Base-by-base conservation (phyloP, 371 early-diverging fungal species). In the Lichtheimia ramosa region DNA sequence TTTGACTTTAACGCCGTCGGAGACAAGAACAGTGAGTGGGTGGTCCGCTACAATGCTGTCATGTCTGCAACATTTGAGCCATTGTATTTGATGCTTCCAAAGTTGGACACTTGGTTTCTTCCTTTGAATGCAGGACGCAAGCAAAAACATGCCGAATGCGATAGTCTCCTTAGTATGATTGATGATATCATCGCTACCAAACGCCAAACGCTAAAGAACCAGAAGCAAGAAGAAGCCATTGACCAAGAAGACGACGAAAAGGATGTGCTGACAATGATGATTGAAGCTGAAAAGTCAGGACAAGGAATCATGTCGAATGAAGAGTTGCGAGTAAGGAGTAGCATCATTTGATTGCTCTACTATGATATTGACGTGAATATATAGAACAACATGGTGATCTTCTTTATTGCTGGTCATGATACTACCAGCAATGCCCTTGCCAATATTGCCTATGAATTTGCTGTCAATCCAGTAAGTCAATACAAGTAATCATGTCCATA, bases 261-360 rank as follows among this genome's bases (percentile, higher is more conserved):
- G 5, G 78, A 77, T 48, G 46, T 82, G 63, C 64, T 82, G 40
- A 72, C 82, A 4, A 59, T 82, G 63, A 70, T 82, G 76, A 55
- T 79, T 8, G 63, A 67, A 49, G 53, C 55, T 25, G 71, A 71
- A 41, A 58, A 62, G 14, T 42, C 55, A 40, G 62, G 59, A 3
- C 54, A 51, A 5, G 59, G 39, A 8, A 39, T 40, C 23, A 54
- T 65, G 21, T 50, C 62, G 1, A 43, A 65, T 25, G 52, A 56
- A 12, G 69, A 69, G n/a, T 56, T 69, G 5, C 40, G 49, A 7
- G 68, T 63, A 42, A 43, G 56, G 3, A 34, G 0, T 34, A 34
- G 0, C 10, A 8, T 34, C 10, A 10, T 34, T 6, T 34, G 8
- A 8, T 34, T 34, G 34, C 10, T 4, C 8, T 10, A 34, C 34